Evolutionary conservation across 345 rosid species (phyloP).

Genomic region (Dipteronia sinensis): DNA sequence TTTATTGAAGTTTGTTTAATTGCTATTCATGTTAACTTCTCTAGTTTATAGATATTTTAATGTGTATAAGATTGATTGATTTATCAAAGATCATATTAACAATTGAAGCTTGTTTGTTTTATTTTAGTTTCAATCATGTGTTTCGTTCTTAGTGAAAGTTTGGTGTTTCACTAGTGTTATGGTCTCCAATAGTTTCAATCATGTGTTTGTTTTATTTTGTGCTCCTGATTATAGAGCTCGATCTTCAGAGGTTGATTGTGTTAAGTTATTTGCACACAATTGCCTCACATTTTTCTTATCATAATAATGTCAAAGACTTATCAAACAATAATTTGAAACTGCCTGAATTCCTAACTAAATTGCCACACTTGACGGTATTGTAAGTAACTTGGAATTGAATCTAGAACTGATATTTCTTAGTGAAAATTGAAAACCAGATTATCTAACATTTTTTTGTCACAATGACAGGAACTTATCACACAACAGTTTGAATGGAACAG

Average conservation of each 20-base stretch:
- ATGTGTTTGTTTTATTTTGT: neutral
- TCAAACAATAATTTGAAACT: neutral
- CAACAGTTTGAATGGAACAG: constrained; percentile 44
- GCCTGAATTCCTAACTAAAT: neutral
- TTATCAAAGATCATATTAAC: neutral
- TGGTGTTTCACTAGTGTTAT: too few relatives aligned
- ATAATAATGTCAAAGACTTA: neutral
- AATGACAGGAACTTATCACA: constrained; percentile 48
- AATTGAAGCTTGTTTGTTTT: neutral
- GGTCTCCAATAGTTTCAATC: neutral
- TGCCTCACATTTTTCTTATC: neutral
- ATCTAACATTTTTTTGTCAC: neutral
- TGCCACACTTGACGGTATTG: neutral
- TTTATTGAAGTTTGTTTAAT: neutral
- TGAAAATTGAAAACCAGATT: neutral
- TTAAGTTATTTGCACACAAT: neutral
- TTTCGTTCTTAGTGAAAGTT: too few relatives aligned
- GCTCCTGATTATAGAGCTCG: too few relatives aligned
- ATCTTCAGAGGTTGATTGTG: too few relatives aligned
- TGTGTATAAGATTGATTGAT: neutral
- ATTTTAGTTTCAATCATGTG: neutral
- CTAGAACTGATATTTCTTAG: neutral
- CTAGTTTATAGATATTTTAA: neutral
- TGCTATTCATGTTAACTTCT: neutral
- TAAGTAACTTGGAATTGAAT: neutral